A percentile compares a stretch with the other conserved stretches of the same genome.
Conservation (phyloP, 371 early-diverging fungal species). For the Cokeromyces recurvatus region DNA sequence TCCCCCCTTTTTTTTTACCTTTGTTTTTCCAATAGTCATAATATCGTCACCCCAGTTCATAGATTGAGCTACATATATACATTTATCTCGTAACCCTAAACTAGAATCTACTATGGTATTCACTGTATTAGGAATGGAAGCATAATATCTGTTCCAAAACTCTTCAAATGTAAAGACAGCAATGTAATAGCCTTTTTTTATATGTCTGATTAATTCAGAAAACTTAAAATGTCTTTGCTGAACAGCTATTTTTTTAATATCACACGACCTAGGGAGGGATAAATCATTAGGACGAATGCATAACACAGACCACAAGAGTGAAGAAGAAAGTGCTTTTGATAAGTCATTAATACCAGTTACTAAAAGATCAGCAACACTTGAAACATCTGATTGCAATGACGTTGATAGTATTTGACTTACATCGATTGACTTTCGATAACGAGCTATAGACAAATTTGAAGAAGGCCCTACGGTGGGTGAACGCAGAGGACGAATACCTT, state of each 20-base stretch:
- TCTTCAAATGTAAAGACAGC: constrained; percentile 50
- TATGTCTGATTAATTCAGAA: constrained; percentile 40
- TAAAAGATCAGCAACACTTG: constrained; percentile 49
- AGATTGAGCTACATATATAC: constrained; percentile 48
- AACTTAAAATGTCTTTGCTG: constrained; percentile 55
- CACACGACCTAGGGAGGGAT: constrained; percentile 50
- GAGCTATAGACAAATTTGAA: not conserved
- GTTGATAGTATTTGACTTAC: constrained; percentile 6
- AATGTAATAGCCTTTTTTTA: constrained; percentile 47
- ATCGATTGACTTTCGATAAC: constrained; percentile 7
- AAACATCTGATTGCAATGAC: constrained; percentile 11
- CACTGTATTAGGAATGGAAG: constrained; percentile 40
- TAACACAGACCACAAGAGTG: constrained; percentile 76
- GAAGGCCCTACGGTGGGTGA: constrained; percentile 9
- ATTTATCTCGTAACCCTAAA: constrained; percentile 34
- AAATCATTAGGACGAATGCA: constrained; percentile 75
- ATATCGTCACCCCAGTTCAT: constrained; percentile 62
- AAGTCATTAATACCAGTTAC: constrained; percentile 57
- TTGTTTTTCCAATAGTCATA: constrained; percentile 58
- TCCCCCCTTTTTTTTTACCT: constrained; percentile 34
- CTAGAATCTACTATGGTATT: constrained; percentile 40
- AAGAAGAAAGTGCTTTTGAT: constrained; percentile 56
- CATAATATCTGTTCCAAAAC: constrained; percentile 67
- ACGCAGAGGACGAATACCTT: constrained; percentile 42
- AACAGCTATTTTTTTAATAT: constrained; percentile 47